phyloP scores from a whole-genome alignment of 192 early-diverging fungal species.

The Chytriomyces sp. region DNA sequence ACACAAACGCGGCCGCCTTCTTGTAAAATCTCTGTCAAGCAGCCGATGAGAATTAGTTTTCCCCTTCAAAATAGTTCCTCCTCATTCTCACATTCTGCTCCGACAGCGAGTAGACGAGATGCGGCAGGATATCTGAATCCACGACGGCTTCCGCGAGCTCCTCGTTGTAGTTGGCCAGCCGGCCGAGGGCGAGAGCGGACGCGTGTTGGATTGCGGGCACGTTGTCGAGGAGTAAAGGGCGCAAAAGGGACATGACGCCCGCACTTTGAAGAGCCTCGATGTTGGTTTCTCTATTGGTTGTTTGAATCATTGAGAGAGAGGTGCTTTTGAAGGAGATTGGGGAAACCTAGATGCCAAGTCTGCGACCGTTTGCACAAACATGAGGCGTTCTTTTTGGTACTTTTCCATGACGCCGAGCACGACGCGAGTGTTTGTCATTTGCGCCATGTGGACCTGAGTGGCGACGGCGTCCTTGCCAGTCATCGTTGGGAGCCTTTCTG shows the following conservation, averaged over 20 bases:
- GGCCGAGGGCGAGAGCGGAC: constrained; percentile 57
- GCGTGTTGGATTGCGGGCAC: constrained; percentile 65
- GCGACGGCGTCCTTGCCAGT: constrained; percentile 19
- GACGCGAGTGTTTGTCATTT: constrained; percentile 36
- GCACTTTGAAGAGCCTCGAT: constrained; percentile 56
- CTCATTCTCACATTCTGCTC: constrained; percentile 54
- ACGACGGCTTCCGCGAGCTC: constrained; percentile 61
- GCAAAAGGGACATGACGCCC: constrained; percentile 54
- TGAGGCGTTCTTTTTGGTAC: constrained; percentile 58
- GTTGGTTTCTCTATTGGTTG: constrained; percentile 62
- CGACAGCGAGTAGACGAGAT: constrained; percentile 52
- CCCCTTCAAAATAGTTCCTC: background rate
- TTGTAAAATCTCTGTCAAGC: constrained; percentile 57
- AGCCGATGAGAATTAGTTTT: background rate
- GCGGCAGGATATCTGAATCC: constrained; percentile 57
- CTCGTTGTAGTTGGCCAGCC: constrained; percentile 59
- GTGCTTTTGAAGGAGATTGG: too few relatives aligned
- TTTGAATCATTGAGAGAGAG: too few relatives aligned
- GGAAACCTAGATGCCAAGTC: constrained; percentile 57
- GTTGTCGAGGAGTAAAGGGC: constrained; percentile 56
- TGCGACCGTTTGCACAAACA: constrained; percentile 62
- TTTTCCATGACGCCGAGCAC: constrained; percentile 59
- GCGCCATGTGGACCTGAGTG: background rate
- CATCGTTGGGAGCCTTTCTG: constrained; percentile 8
- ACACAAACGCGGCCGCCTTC: constrained; percentile 59